Evolutionary conservation across 2,329 filamentous ascomycete genomes (phyloP).

Genomic region (Chrysoporthe cubensis): DNA sequence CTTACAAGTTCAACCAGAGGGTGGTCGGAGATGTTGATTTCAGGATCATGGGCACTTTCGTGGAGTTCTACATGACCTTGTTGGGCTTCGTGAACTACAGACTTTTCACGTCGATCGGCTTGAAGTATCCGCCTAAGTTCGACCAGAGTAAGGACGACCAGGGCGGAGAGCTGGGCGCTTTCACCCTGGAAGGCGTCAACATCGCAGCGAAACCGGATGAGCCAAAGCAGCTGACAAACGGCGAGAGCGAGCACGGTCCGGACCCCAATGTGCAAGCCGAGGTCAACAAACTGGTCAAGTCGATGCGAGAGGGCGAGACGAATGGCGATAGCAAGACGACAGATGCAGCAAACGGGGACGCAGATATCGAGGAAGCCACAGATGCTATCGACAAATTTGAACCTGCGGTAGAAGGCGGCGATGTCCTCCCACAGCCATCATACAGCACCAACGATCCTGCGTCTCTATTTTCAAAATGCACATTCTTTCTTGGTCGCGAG

Average conservation of each 20-base stretch:
- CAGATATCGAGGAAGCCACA: constrained; percentile 52
- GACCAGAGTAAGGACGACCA: constrained; percentile 84
- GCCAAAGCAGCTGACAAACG: constrained; percentile 57
- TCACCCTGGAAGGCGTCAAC: constrained; percentile 80
- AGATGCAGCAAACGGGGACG: constrained; percentile 47
- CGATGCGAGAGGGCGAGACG: constrained; percentile 60
- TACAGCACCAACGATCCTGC: constrained; percentile 68
- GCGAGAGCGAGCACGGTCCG: constrained; percentile 55
- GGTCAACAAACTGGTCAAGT: constrained; percentile 70
- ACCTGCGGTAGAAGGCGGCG: constrained; percentile 79
- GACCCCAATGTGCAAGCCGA: constrained; percentile 67
- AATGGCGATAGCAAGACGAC: constrained; percentile 44
- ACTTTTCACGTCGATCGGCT: constrained; percentile 85
- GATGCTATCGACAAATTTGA: constrained; percentile 90
- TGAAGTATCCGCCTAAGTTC: constrained; percentile 96
- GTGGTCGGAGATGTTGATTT: constrained; percentile 95
- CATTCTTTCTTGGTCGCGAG: constrained; percentile 91
- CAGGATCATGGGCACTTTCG: constrained; percentile 98
- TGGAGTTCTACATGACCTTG: constrained; percentile 98
- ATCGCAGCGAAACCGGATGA: constrained; percentile 58
- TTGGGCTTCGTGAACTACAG: constrained; percentile 96
- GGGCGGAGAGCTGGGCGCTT: constrained; percentile 87
- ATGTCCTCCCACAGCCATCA: constrained; percentile 80
- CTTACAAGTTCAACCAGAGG: constrained; percentile 96
- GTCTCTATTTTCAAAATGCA: constrained; percentile 84